Conservation (phyloP, 441 rosid genomes). For the Croton setiger region DNA sequence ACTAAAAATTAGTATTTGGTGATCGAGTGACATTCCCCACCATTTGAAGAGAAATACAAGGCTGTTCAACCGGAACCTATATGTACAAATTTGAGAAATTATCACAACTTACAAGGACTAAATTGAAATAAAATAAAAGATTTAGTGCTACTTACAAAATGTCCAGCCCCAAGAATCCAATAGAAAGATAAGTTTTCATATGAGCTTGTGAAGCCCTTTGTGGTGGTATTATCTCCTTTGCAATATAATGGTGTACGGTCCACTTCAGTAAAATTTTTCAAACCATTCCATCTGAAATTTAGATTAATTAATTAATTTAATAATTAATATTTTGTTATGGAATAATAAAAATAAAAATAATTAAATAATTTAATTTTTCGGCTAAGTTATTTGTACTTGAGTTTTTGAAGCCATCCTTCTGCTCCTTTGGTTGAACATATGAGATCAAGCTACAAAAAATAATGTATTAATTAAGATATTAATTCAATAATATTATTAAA, state of each 20-base stretch:
- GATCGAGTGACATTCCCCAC: conserved; percentile 34
- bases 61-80: conserved; percentile 44
- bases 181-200: conserved; percentile 37
- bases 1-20: conserved; percentile 18
- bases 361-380: too few relatives aligned
- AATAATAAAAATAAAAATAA: not conserved
- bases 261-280: conserved; percentile 23
- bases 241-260: conserved; percentile 36
- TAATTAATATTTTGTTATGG: not conserved
- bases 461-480: not conserved
- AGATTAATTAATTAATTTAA: not conserved
- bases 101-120: too few relatives aligned
- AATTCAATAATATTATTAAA: not conserved
- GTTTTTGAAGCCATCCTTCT: conserved; percentile 42
- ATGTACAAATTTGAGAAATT: not conserved
- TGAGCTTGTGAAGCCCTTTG: conserved; percentile 31
- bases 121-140: too few relatives aligned
- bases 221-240: conserved; percentile 18
- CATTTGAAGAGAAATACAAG: conserved; percentile 37
- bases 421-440: conserved; percentile 43
- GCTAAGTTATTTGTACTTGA: conserved; percentile 24
- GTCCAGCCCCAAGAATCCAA: conserved; percentile 51
- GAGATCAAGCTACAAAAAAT: conserved; percentile 38
- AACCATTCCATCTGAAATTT: conserved; percentile 37
- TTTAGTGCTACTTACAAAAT: conserved; percentile 32